Evolutionary conservation across 345 rosid species (phyloP).

Genomic region (Camelina sativa): DNA sequence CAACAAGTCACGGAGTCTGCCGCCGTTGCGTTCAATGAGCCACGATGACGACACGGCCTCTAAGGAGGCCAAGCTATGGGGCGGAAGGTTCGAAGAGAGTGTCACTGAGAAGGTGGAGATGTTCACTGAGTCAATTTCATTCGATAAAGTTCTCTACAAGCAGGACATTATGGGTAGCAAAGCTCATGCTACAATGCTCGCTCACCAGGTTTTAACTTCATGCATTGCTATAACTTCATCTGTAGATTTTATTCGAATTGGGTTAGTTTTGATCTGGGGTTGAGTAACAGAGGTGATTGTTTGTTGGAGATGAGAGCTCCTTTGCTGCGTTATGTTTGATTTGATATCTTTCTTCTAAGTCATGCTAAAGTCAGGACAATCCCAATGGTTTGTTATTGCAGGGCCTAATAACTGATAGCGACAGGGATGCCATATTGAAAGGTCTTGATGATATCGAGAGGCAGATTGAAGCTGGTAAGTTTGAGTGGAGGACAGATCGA

Average conservation of each 20-base stretch:
- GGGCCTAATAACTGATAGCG: conserved; percentile 72
- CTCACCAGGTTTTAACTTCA: conserved; percentile 61
- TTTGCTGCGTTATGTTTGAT: background rate
- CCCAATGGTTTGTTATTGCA: conserved; percentile 30
- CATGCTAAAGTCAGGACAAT: background rate
- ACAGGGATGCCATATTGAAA: conserved; percentile 68
- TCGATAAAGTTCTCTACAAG: conserved; percentile 81
- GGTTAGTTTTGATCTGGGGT: too few relatives aligned
- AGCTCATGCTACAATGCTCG: conserved; percentile 96
- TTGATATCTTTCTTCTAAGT: background rate
- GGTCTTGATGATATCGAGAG: conserved; percentile 83
- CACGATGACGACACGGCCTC: conserved; percentile 42
- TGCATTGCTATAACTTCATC: background rate
- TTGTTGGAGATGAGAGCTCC: too few relatives aligned
- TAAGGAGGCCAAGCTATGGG: conserved; percentile 95
- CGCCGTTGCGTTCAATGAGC: conserved; percentile 52
- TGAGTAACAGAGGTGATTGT: too few relatives aligned
- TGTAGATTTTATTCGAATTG: background rate
- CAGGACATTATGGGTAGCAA: conserved; percentile 94
- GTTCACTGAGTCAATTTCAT: conserved; percentile 92
- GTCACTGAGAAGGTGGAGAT: conserved; percentile 84
- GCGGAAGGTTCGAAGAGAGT: conserved; percentile 93
- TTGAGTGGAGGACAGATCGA: conserved; percentile 89
- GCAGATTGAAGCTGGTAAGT: conserved; percentile 63
- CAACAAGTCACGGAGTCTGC: conserved; percentile 42